These are phyloP conservation scores for Sugiyamaella marilandica DNA, from an alignment of 805 yeast genomes.

Conservation along the genomic window DNA sequence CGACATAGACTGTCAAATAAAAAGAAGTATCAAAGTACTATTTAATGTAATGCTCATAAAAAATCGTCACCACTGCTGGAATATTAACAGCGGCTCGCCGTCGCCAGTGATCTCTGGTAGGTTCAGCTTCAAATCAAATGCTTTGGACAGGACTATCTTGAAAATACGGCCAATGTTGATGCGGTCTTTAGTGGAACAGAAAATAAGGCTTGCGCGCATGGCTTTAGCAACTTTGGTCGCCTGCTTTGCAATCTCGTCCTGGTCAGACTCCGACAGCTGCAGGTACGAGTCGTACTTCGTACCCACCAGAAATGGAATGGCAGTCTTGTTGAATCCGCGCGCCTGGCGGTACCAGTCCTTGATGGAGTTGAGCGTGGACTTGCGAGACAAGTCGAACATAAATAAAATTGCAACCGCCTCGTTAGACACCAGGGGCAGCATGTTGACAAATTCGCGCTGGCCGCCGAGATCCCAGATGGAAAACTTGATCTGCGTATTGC, in stretches of 20 bases:
- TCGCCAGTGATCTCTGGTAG: conserved; percentile 76
- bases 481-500: conserved; percentile 83
- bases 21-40: neutral
- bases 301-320: conserved; percentile 87
- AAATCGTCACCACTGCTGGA: conserved; percentile 39
- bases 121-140: conserved; percentile 77
- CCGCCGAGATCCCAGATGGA: conserved; percentile 97
- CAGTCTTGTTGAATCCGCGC: conserved; percentile 81
- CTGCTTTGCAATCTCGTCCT: conserved; percentile 73
- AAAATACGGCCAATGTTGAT: conserved; percentile 91
- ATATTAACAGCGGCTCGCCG: conserved; percentile 90
- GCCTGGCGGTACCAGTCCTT: conserved; percentile 95
- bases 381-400: conserved; percentile 84
- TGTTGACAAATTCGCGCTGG: conserved; percentile 87
- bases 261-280: conserved; percentile 73
- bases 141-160: conserved; percentile 83
- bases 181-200: conserved; percentile 87
- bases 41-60: conserved; percentile 4
- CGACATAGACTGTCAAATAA: too few relatives aligned
- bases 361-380: conserved; percentile 77
- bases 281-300: conserved; percentile 89
- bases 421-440: conserved; percentile 87
- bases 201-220: conserved; percentile 78
- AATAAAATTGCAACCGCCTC: conserved; percentile 90
- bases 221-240: conserved; percentile 83